phyloP scores from a whole-genome alignment of 139 green algal genomes.

The Axilococcus clingmanii region DNA sequence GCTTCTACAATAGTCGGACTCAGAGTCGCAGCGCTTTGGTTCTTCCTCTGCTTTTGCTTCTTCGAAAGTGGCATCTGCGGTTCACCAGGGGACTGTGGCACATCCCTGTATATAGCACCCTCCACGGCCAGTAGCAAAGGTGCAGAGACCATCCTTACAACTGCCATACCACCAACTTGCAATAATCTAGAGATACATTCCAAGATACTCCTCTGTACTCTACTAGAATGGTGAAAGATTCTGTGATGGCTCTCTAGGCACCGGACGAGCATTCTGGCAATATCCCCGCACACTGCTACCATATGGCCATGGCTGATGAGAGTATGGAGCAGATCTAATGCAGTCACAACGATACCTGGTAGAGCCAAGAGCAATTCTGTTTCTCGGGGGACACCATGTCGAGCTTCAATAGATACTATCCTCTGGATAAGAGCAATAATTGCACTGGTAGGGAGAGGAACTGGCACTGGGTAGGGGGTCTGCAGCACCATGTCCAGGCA shows the following conservation, averaged over 20 bases:
- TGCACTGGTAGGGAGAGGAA: conserved; percentile 23
- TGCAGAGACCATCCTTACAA: conserved; percentile 8
- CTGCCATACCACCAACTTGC: too few relatives aligned
- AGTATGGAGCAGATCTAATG: conserved; percentile 24
- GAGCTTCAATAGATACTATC: conserved; percentile 30
- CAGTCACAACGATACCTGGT: conserved; percentile 14
- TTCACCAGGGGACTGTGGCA: neutral
- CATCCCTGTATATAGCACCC: neutral
- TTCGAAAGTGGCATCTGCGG: conserved; percentile 4
- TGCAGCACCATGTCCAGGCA: conserved; percentile 25
- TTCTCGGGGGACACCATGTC: conserved; percentile 1
- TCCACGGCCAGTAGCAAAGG: conserved; percentile 40
- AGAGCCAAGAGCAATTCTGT: conserved; percentile 25
- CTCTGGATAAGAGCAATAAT: conserved; percentile 29
- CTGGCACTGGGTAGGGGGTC: conserved; percentile 8
- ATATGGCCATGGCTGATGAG: conserved; percentile 22
- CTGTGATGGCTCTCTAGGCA: too few relatives aligned
- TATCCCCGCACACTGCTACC: conserved; percentile 18
- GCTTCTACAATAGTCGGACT: too few relatives aligned
- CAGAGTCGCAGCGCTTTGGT: conserved; percentile 3
- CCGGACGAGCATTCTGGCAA: conserved; percentile 21
- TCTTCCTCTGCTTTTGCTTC: conserved; percentile 17
- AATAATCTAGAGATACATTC: too few relatives aligned
- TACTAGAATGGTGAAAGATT: too few relatives aligned
- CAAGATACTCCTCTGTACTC: too few relatives aligned